Evolutionary conservation across 345 rosid genomes (phyloP).

Genomic region (Lumnitzera racemosa): DNA sequence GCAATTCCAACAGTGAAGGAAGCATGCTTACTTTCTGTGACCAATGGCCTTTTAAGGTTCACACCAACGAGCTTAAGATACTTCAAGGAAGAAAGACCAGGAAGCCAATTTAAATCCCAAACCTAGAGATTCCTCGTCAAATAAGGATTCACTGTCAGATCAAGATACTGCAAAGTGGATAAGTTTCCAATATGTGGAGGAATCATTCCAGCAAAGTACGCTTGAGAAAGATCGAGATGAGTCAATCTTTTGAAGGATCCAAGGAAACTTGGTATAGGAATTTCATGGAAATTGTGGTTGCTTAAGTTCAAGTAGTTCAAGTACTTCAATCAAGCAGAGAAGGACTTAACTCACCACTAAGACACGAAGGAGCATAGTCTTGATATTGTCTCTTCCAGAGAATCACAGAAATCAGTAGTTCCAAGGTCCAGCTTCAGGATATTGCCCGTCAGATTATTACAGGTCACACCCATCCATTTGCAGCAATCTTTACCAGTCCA

Average conservation of each 20-base stretch:
- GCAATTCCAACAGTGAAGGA: conserved; percentile 20
- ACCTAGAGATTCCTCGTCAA: not conserved
- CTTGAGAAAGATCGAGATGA: conserved; percentile 18
- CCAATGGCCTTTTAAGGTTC: conserved; percentile 14
- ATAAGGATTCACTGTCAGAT: conserved; percentile 1
- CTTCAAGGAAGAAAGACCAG: conserved; percentile 14
- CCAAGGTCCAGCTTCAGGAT: conserved; percentile 16
- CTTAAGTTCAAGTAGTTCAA: conserved; percentile 19
- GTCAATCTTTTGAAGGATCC: conserved; percentile 15
- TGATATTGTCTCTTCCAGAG: not conserved
- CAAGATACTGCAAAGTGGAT: conserved; percentile 18
- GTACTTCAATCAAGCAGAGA: conserved; percentile 14
- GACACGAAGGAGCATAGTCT: conserved; percentile 1
- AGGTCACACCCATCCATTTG: conserved; percentile 21
- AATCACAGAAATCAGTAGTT: not conserved
- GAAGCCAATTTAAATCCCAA: conserved; percentile 15
- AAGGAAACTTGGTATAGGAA: conserved; percentile 12
- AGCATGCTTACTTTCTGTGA: conserved; percentile 12
- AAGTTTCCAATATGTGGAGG: conserved; percentile 23
- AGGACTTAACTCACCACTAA: conserved; percentile 15
- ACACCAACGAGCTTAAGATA: conserved; percentile 12
- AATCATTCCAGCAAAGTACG: conserved; percentile 11
- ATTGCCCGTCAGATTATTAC: conserved; percentile 8
- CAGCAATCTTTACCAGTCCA: conserved; percentile 21
- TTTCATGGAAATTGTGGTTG: conserved; percentile 14